These are phyloP conservation scores for Jaltomata sinuosa DNA, from an alignment of 257 asterid species.

Conservation along the genomic window DNA sequence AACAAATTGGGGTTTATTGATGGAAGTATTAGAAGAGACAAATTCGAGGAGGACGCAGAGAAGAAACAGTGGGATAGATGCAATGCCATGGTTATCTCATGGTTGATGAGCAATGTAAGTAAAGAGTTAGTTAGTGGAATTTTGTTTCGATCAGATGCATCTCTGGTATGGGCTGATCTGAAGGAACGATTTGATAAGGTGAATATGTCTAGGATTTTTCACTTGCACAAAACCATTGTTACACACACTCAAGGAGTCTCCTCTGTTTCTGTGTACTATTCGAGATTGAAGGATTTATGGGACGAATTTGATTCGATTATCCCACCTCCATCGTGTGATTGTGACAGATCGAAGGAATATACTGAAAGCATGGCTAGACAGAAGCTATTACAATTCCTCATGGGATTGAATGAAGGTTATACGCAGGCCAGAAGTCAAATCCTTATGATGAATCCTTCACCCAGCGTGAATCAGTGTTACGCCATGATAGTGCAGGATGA, in stretches of 20 bases:
- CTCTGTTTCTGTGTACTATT: too few relatives aligned
- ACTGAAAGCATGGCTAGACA: background rate
- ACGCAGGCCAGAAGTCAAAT: too few relatives aligned
- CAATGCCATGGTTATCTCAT: too few relatives aligned
- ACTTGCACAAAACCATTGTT: background rate
- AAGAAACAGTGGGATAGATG: background rate
- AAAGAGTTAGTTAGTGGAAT: background rate
- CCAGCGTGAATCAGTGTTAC: background rate
- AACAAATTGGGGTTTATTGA: background rate
- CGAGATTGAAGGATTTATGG: background rate
- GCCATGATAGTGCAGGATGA: background rate
- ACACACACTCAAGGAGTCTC: background rate
- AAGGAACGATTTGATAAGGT: background rate
- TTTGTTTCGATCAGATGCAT: too few relatives aligned
- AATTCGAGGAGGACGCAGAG: background rate
- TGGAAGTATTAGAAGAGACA: background rate
- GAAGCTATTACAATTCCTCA: too few relatives aligned
- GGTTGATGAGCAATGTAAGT: background rate
- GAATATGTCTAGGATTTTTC: background rate
- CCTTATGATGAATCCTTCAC: too few relatives aligned
- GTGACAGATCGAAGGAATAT: background rate
- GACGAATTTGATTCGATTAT: background rate
- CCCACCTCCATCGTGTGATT: background rate
- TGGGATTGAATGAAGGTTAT: background rate
- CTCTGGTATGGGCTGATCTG: background rate